Evolutionary conservation across 345 rosid species (phyloP).

Genomic region (Moricandia moricandioides): DNA sequence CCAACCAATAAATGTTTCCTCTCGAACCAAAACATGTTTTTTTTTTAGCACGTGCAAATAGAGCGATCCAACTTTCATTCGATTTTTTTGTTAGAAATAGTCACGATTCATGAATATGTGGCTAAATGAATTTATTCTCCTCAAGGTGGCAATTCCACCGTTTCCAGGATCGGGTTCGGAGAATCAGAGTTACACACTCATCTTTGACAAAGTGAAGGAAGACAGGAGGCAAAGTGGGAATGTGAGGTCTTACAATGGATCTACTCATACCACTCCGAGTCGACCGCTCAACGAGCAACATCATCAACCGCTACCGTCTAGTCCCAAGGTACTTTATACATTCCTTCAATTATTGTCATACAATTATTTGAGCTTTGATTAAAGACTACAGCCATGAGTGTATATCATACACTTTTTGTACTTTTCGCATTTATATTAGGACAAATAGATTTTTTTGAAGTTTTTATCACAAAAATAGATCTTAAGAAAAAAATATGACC

Average conservation of each 20-base stretch:
- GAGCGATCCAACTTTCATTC: too few relatives aligned
- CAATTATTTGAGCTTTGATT: background rate
- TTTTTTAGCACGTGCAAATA: too few relatives aligned
- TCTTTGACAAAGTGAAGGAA: slow-evolving; percentile 34
- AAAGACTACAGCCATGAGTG: background rate
- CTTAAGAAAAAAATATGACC: too few relatives aligned
- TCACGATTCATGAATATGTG: background rate
- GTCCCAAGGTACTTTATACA: slow-evolving; percentile 27
- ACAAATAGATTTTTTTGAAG: too few relatives aligned
- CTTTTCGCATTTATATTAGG: too few relatives aligned
- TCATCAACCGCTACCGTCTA: slow-evolving; percentile 23
- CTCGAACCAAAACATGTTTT: too few relatives aligned
- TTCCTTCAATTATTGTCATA: background rate
- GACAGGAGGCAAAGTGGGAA: slow-evolving; percentile 7
- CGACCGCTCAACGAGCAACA: slow-evolving; percentile 20
- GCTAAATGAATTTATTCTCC: background rate
- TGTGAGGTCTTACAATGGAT: slow-evolving; percentile 7
- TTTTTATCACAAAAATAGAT: too few relatives aligned
- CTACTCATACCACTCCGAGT: slow-evolving; percentile 13
- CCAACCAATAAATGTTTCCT: too few relatives aligned
- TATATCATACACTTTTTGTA: too few relatives aligned
- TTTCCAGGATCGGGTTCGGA: slow-evolving; percentile 32
- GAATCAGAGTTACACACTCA: slow-evolving; percentile 31
- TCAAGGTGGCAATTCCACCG: slow-evolving; percentile 28
- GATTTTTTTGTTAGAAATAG: background rate